Conservation (phyloP, 441 rosid genomes). For the Geranium incanum region DNA sequence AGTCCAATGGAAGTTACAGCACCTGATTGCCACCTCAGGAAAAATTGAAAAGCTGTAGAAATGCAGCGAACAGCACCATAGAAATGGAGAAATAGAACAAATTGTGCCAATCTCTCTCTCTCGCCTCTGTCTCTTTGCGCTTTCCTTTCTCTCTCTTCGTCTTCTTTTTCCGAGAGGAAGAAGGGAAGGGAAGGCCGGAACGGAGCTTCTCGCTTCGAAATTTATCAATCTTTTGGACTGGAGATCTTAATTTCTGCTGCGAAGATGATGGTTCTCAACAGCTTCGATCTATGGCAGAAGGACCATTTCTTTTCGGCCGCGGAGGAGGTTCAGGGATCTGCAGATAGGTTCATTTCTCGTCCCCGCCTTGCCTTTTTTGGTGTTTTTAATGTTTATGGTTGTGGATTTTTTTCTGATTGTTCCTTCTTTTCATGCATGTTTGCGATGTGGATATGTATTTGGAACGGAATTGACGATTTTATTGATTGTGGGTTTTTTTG, state of each 20-base stretch:
- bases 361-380: too few species aligned
- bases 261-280: constrained; percentile 71
- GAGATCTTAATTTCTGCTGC: neutral
- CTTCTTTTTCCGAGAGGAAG: constrained; percentile 22
- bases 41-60: too few species aligned
- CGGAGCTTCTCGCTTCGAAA: constrained; percentile 2
- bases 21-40: too few species aligned
- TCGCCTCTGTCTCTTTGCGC: constrained; percentile 16
- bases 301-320: constrained; percentile 82
- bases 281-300: constrained; percentile 76
- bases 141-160: constrained; percentile 29
- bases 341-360: constrained; percentile 39
- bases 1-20: too few species aligned
- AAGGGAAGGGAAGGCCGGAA: constrained; percentile 11
- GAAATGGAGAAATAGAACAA: too few species aligned
- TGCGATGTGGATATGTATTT: neutral
- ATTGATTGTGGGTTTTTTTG: too few species aligned
- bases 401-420: neutral
- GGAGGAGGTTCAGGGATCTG: constrained; percentile 86
- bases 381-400: neutral
- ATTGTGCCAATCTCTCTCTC: neutral
- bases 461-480: neutral
- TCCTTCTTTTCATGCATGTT: too few species aligned
- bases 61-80: too few species aligned
- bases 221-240: neutral